Conservation (phyloP, 2,329 filamentous ascomycete species). For the Penicillium frequentans region DNA sequence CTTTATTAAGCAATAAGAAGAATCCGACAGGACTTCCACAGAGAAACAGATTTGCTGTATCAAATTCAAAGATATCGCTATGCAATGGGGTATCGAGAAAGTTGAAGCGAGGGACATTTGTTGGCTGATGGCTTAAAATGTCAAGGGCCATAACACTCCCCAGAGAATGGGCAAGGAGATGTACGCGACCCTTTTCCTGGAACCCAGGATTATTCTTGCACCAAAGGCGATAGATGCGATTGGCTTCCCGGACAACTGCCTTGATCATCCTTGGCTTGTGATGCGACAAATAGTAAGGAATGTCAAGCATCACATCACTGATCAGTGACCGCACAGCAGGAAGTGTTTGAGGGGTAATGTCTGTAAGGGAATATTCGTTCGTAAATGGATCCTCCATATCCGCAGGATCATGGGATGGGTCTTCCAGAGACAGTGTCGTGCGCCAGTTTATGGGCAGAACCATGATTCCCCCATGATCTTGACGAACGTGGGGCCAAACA, state of each 20-base stretch:
- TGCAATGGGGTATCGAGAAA: conserved; percentile 41
- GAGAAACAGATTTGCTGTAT: conserved; percentile 85
- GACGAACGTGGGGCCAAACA: conserved; percentile 73
- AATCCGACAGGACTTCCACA: conserved; percentile 89
- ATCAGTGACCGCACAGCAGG: conserved; percentile 92
- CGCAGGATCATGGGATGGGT: conserved; percentile 63
- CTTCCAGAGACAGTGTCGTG: conserved; percentile 81
- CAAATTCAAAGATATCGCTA: conserved; percentile 76
- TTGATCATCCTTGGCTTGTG: conserved; percentile 94
- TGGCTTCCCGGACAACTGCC: conserved; percentile 85
- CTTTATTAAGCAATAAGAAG: conserved; percentile 81
- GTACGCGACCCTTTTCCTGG: conserved; percentile 74
- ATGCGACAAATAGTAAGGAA: conserved; percentile 95
- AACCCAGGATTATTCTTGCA: conserved; percentile 91
- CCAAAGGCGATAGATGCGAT: conserved; percentile 94
- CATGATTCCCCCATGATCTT: conserved; percentile 87
- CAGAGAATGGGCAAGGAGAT: conserved; percentile 89
- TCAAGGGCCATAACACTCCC: conserved; percentile 95
- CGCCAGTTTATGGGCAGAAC: conserved; percentile 94
- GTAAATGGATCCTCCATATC: conserved; percentile 54
- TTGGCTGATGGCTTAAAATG: conserved; percentile 86
- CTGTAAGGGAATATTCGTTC: conserved; percentile 70
- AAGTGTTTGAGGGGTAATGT: conserved; percentile 89
- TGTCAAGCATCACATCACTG: conserved; percentile 96
- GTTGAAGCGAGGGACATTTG: conserved; percentile 56